These are phyloP conservation scores for Paecilomyces sp. DNA, from an alignment of 2,329 filamentous ascomycete genomes.

Conservation along the genomic window DNA sequence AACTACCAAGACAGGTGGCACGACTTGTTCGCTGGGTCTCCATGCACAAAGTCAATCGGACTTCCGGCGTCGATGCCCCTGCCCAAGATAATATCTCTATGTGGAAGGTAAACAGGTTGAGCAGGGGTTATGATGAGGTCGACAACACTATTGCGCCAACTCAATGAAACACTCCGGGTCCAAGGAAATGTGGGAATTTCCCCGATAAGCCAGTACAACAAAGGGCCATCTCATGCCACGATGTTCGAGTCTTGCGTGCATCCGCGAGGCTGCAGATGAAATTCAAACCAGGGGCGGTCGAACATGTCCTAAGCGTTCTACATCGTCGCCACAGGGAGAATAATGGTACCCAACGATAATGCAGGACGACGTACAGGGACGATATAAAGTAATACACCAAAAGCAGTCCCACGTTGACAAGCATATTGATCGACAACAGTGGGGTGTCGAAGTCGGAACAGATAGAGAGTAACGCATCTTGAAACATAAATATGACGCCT, in stretches of 20 bases:
- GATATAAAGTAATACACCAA: slow-evolving; percentile 23
- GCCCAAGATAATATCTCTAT: slow-evolving; percentile 12
- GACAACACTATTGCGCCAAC: slow-evolving; percentile 3
- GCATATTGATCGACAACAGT: slow-evolving; percentile 24
- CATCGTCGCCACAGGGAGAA: slow-evolving; percentile 26
- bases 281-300: slow-evolving; percentile 21
- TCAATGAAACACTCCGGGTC: slow-evolving; percentile 2
- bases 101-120: slow-evolving; percentile 20
- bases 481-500: slow-evolving; percentile 35
- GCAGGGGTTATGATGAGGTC: slow-evolving; percentile 20
- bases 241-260: slow-evolving; percentile 27
- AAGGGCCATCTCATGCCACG: slow-evolving; percentile 27
- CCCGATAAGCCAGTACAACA: slow-evolving; percentile 18
- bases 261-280: slow-evolving; percentile 27
- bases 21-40: slow-evolving; percentile 20
- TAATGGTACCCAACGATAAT: slow-evolving; percentile 27
- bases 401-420: slow-evolving; percentile 22
- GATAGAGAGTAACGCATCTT: slow-evolving; percentile 16
- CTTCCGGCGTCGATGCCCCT: slow-evolving; percentile 8
- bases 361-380: slow-evolving; percentile 19
- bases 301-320: slow-evolving; percentile 22
- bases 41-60: slow-evolving; percentile 13
- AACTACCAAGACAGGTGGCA: slow-evolving; percentile 29
- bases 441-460: slow-evolving; percentile 14
- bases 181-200: slow-evolving; percentile 31